Percentiles rank a stretch among this genome's conserved stretches.
phyloP scores from a whole-genome alignment of 805 yeast genomes.

The Vanderwaltozyma verrucispora region DNA sequence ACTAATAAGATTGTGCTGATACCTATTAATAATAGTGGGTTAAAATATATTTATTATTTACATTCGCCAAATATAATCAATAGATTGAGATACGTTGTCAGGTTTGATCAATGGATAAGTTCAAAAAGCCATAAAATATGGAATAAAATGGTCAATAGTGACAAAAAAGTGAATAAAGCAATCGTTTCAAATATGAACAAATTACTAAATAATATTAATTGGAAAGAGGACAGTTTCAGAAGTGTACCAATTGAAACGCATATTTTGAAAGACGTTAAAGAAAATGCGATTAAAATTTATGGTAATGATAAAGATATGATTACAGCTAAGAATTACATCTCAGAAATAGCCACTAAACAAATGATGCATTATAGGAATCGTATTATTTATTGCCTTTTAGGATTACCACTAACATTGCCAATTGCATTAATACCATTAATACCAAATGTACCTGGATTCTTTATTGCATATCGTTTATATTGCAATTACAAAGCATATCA shows the following conservation, averaged over 20 bases:
- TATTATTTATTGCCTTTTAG: conserved; percentile 42
- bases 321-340: neutral
- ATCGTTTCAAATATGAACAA: conserved; percentile 44
- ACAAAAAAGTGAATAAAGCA: conserved; percentile 43
- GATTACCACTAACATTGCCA: conserved; percentile 73
- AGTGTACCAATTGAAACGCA: conserved; percentile 63
- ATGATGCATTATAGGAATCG: conserved; percentile 57
- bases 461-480: conserved; percentile 68
- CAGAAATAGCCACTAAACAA: no score
- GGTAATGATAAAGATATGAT: conserved; percentile 5
- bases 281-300: conserved; percentile 26
- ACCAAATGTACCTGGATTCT: conserved; percentile 90
- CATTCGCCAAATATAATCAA: neutral
- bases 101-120: conserved; percentile 29
- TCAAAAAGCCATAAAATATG: conserved; percentile 48
- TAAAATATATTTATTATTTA: neutral
- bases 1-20: neutral
- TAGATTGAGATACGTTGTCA: neutral
- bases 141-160: conserved; percentile 49
- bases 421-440: conserved; percentile 71
- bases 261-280: conserved; percentile 29
- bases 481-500: conserved; percentile 71
- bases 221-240: conserved; percentile 66
- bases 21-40: neutral
- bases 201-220: conserved; percentile 56